A percentile compares a stretch with the other conserved stretches of the same genome.
phyloP scores from a whole-genome alignment of 1,284 basidiomycete species.

The Melampsora occidentalis region DNA sequence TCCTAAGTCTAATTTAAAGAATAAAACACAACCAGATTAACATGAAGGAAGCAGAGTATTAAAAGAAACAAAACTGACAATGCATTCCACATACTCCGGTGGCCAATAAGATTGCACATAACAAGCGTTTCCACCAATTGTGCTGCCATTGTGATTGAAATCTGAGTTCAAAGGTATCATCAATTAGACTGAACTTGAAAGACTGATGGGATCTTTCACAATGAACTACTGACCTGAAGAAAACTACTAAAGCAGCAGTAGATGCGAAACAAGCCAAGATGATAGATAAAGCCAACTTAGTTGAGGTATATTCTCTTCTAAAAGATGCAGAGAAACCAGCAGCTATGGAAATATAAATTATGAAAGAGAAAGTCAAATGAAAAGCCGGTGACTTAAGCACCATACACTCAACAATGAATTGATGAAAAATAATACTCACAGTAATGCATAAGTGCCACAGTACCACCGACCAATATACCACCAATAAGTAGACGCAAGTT shows the following conservation, averaged over 20 bases:
- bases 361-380: conserved; percentile 53
- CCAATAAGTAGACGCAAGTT: conserved; percentile 27
- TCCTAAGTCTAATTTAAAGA: conserved; percentile 15
- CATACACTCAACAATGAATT: too few relatives aligned
- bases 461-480: conserved; percentile 69
- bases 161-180: background rate
- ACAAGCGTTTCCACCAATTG: conserved; percentile 57
- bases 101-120: conserved; percentile 56
- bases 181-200: too few relatives aligned
- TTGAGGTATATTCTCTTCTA: conserved; percentile 52
- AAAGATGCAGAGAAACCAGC: conserved; percentile 53
- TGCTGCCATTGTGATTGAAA: conserved; percentile 56
- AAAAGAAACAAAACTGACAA: conserved; percentile 53
- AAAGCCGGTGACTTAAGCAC: too few relatives aligned
- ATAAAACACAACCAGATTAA: background rate
- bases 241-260: conserved; percentile 56
- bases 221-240: conserved; percentile 53
- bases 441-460: conserved; percentile 59
- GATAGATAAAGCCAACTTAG: conserved; percentile 56
- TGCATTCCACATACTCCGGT: conserved; percentile 59
- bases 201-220: too few relatives aligned
- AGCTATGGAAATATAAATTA: conserved; percentile 43
- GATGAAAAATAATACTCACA: conserved; percentile 53
- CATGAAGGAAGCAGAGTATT: background rate
- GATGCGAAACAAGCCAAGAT: conserved; percentile 57